A percentile compares a stretch with the other conserved stretches of the same genome.
Evolutionary conservation across 495 filamentous ascomycete species (phyloP).

Genomic region (Tuber aestivum): DNA sequence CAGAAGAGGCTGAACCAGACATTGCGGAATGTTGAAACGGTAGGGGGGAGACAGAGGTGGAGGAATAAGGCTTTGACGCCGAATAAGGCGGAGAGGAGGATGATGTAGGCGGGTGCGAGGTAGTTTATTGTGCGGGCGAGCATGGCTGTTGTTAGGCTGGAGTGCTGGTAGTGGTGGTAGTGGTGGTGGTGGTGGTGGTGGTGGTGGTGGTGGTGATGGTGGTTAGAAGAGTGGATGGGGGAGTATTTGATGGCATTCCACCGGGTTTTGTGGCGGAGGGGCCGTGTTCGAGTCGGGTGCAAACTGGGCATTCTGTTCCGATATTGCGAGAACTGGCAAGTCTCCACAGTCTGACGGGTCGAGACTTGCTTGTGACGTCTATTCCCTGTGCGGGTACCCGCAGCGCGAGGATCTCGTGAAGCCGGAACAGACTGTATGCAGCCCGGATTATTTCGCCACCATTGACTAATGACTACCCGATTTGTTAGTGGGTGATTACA

Average conservation of each 20-base stretch:
- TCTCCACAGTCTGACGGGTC: neutral
- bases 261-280: neutral
- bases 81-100: neutral
- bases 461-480: neutral
- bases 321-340: neutral
- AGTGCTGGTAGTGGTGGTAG: neutral
- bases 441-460: neutral
- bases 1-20: slow-evolving; percentile 57
- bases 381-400: too few species aligned
- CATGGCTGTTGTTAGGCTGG: neutral
- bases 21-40: slow-evolving; percentile 37
- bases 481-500: neutral
- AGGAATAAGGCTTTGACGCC: neutral
- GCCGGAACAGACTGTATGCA: neutral
- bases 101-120: neutral
- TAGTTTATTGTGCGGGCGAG: neutral
- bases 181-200: neutral
- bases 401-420: too few species aligned
- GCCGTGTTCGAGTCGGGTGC: neutral
- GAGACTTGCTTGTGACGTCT: neutral
- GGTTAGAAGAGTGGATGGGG: neutral
- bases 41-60: neutral
- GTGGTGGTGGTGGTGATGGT: neutral
- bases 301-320: neutral
- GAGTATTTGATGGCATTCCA: neutral